phyloP scores from a whole-genome alignment of 192 early-diverging fungal genomes.

The Coemansia brasiliensis region DNA sequence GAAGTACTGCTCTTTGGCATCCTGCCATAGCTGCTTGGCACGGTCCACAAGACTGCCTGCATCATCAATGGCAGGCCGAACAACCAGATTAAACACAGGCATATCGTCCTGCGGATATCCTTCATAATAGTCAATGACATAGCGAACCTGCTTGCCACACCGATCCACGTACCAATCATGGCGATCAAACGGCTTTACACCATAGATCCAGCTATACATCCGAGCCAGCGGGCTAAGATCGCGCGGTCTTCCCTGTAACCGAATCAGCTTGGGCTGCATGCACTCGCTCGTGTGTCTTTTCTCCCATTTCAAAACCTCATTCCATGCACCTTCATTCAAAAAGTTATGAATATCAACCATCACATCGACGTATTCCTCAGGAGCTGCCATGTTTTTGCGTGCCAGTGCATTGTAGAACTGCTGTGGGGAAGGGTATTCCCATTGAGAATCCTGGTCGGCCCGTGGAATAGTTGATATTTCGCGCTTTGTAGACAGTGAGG shows the following conservation, averaged over 20 bases:
- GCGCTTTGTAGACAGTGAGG: conserved; percentile 76
- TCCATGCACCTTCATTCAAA: conserved; percentile 94
- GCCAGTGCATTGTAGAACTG: conserved; percentile 86
- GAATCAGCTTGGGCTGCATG: conserved; percentile 64
- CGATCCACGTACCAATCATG: conserved; percentile 96
- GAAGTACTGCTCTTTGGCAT: conserved; percentile 45
- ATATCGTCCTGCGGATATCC: conserved; percentile 69
- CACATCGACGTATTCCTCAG: conserved; percentile 76
- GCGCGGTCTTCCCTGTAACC: conserved; percentile 83
- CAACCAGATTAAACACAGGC: conserved; percentile 89
- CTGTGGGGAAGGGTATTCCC: conserved; percentile 91
- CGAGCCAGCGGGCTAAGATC: conserved; percentile 74
- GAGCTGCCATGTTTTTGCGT: conserved; percentile 84
- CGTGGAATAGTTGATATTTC: conserved; percentile 73
- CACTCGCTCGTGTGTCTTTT: conserved; percentile 52
- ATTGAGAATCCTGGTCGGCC: conserved; percentile 34
- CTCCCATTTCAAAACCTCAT: conserved; percentile 95
- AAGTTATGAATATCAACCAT: conserved; percentile 99
- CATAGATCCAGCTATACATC: conserved; percentile 54
- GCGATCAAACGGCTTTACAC: conserved; percentile 90
- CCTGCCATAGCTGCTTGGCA: conserved; percentile 60
- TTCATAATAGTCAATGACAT: conserved; percentile 97
- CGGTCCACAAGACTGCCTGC: conserved; percentile 63
- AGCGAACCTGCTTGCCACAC: conserved; percentile 87
- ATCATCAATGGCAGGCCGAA: conserved; percentile 91